phyloP scores from a whole-genome alignment of 2,329 filamentous ascomycete species.

The Setomelanomma holmii region DNA sequence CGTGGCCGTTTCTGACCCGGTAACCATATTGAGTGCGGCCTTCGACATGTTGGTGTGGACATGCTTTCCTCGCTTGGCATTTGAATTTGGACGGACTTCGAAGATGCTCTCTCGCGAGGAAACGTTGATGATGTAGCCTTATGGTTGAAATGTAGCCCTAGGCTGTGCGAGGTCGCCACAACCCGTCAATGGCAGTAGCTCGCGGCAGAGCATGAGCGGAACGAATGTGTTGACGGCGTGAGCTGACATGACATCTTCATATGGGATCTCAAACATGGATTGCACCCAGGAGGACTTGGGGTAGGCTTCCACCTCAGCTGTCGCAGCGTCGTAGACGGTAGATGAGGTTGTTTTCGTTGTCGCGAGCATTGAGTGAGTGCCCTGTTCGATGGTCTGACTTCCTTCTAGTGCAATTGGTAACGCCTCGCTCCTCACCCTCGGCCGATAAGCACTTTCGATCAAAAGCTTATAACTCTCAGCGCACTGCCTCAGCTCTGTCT shows the following conservation, averaged over 20 bases:
- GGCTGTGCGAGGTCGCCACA: neutral
- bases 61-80: conserved; percentile 14
- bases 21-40: conserved; percentile 23
- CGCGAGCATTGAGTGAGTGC: neutral
- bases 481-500: neutral
- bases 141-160: conserved; percentile 4
- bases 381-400: neutral
- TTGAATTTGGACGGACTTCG: conserved; percentile 7
- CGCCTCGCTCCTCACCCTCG: conserved; percentile 10
- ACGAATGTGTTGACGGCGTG: conserved; percentile 22
- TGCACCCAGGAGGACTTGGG: conserved; percentile 19
- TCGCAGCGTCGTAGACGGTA: neutral
- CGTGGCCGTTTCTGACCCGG: conserved; percentile 16
- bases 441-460: conserved; percentile 8
- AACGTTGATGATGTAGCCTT: conserved; percentile 21
- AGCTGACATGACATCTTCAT: conserved; percentile 21
- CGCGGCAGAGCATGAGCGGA: conserved; percentile 18
- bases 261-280: conserved; percentile 17
- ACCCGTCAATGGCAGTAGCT: conserved; percentile 17
- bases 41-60: conserved; percentile 24
- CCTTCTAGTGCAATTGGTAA: conserved; percentile 1
- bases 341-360: neutral
- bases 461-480: neutral
- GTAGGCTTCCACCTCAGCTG: conserved; percentile 6
- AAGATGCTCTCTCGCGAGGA: conserved; percentile 25